These are phyloP conservation scores for Candolleomyces efflorescens DNA, from an alignment of 768 basidiomycete species.

Conservation along the genomic window DNA sequence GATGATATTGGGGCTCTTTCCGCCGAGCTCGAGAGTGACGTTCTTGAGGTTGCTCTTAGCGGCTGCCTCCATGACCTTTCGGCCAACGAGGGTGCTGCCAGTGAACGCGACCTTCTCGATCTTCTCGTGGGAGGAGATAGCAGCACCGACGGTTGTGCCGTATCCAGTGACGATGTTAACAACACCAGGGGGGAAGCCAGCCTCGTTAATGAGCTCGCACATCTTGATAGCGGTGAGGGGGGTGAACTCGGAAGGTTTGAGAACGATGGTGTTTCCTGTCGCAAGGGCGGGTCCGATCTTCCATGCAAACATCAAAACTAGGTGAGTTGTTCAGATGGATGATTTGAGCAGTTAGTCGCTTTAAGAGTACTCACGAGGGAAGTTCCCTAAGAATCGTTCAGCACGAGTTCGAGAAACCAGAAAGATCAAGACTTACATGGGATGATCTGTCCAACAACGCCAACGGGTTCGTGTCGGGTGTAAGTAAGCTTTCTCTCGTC, in stretches of 20 bases:
- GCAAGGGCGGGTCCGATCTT: slow-evolving; percentile 83
- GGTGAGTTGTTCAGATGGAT: slow-evolving; percentile 12
- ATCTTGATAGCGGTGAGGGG: slow-evolving; percentile 64
- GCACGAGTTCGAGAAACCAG: background rate
- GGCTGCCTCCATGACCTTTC: slow-evolving; percentile 76
- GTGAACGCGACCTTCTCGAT: slow-evolving; percentile 86
- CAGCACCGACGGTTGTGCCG: slow-evolving; percentile 64
- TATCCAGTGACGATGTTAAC: slow-evolving; percentile 76
- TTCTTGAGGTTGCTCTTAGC: slow-evolving; percentile 81
- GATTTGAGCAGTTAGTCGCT: background rate
- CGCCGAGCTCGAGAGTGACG: slow-evolving; percentile 79
- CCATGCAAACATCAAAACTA: slow-evolving; percentile 62
- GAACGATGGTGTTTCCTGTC: slow-evolving; percentile 71
- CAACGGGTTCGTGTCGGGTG: slow-evolving; percentile 23
- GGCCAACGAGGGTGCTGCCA: slow-evolving; percentile 75
- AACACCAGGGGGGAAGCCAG: slow-evolving; percentile 76
- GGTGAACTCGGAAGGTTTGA: slow-evolving; percentile 80
- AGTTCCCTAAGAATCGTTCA: slow-evolving; percentile 49
- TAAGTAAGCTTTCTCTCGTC: slow-evolving; percentile 24
- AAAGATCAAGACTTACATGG: slow-evolving; percentile 11
- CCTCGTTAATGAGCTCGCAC: slow-evolving; percentile 57
- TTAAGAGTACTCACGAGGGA: slow-evolving; percentile 36
- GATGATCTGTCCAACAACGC: slow-evolving; percentile 22
- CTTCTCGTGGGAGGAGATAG: slow-evolving; percentile 64
- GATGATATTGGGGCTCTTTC: slow-evolving; percentile 68